Base-by-base conservation (phyloP, 2,329 filamentous ascomycete genomes). In the Macrophomina tecta region DNA sequence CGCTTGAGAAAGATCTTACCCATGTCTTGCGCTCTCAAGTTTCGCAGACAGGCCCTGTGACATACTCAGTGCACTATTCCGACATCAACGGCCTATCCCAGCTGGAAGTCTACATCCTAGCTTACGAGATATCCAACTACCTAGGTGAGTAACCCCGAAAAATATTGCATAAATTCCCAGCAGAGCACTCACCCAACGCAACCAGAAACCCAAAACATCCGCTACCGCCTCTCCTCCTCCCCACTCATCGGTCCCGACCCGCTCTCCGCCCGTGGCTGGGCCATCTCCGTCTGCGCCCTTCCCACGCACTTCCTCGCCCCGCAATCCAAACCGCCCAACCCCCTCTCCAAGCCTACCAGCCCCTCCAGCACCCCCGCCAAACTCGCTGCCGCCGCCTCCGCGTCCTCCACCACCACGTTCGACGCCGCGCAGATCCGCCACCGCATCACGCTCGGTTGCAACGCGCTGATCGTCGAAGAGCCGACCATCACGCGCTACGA, bases 401-500 rank as follows among this genome's bases (percentile, higher is more conserved):
- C 18, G n/a, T 68, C 51, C 4, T 42, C 68, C 42, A 69, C 69
- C 16, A 74, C 75, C 60, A 30, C 66, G n/a, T 76, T 78, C 72
- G 23, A 67, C 65, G 74, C 76, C 66, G 64, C 72, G 38, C 16
- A 67, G 28, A 68, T 77, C 34, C 74, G 75, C 16, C 46, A 49
- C 8, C 70, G 71, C 11, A 75, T 78, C 52, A 61, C 72, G 42
- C 67, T 70, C 14, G 76, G 73, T 4, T 79, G 77, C 69, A 69
- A 74, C 12, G 73, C 77, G 5, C 78, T 87, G 7, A 78, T 87
- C 64, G 78, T 78, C 5, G 84, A 86, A 2, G 88, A 90, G 72
- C 82, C 86, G 6, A 82, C 86, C 38, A 80, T 90, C 36, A 90
- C 88, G 7, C 82, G 80, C 65, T 90, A 84, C 75, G 88, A 90